Evolutionary conservation across 768 basidiomycete species (phyloP).

Genomic region (Macrocybe gigantea): DNA sequence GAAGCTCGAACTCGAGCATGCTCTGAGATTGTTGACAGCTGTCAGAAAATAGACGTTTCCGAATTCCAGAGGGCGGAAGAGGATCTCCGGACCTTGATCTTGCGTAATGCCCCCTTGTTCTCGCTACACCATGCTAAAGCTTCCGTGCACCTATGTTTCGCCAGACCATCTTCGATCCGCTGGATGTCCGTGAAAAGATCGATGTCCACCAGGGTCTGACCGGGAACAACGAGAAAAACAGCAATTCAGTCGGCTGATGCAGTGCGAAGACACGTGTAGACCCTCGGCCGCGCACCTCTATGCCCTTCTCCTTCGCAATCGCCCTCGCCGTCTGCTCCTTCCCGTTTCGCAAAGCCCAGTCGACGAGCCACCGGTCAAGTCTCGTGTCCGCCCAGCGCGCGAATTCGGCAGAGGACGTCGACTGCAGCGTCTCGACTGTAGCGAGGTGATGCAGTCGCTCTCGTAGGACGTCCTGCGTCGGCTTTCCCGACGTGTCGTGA

Average conservation of each 20-base stretch:
- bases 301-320: slow-evolving; percentile 69
- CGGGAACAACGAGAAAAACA: not conserved
- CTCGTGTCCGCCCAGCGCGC: slow-evolving; percentile 74
- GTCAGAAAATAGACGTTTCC: not conserved
- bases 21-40: slow-evolving; percentile 42
- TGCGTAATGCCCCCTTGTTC: slow-evolving; percentile 88
- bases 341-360: slow-evolving; percentile 83
- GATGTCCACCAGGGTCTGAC: slow-evolving; percentile 81
- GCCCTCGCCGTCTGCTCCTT: slow-evolving; percentile 70
- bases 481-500: slow-evolving; percentile 41
- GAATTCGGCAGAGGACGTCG: slow-evolving; percentile 50
- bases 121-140: slow-evolving; percentile 95
- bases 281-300: slow-evolving; percentile 53
- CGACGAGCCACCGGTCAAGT: slow-evolving; percentile 86
- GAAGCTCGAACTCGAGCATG: slow-evolving; percentile 92
- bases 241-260: not conserved
- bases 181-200: slow-evolving; percentile 87
- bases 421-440: slow-evolving; percentile 50
- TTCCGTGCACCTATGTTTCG: slow-evolving; percentile 73
- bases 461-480: slow-evolving; percentile 69
- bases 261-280: not conserved
- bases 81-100: slow-evolving; percentile 62
- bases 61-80: not conserved
- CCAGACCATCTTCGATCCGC: slow-evolving; percentile 79
- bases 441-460: slow-evolving; percentile 72